These are phyloP conservation scores for Syzygium oleosum DNA, from an alignment of 345 rosid genomes.

Conservation along the genomic window DNA sequence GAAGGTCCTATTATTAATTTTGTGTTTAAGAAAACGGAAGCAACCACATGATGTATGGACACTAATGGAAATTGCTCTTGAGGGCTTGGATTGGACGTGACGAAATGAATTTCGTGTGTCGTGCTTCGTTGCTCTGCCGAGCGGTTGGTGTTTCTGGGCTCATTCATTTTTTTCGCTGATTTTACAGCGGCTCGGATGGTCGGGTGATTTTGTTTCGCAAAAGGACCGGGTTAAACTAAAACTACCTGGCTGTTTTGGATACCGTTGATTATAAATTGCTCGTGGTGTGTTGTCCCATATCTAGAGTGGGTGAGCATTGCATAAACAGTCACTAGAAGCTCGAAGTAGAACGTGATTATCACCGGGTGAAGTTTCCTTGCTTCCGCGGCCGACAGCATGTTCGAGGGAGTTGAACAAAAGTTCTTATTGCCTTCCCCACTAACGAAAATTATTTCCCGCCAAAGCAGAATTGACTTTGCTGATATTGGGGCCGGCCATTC, in stretches of 20 bases:
- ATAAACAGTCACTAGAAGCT: not conserved
- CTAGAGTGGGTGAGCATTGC: not conserved
- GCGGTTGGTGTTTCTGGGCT: not conserved
- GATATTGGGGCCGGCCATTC: not conserved
- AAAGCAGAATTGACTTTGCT: not conserved
- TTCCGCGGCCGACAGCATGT: not conserved
- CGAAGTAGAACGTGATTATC: not conserved
- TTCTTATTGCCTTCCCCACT: not conserved
- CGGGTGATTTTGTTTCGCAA: not conserved
- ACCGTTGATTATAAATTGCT: not conserved
- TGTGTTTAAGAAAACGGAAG: not conserved
- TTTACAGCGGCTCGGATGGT: not conserved
- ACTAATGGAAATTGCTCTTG: not conserved
- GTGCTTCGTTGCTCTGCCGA: not conserved
- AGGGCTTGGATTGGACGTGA: not conserved
- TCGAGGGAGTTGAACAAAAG: not conserved
- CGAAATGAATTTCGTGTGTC: not conserved
- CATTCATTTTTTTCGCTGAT: not conserved
- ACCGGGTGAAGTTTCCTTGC: accelerated
- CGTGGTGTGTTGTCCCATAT: not conserved
- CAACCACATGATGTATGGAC: not conserved
- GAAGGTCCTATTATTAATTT: not conserved
- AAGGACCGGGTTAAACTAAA: not conserved
- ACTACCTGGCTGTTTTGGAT: not conserved
- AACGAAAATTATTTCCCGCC: not conserved